Base-by-base conservation (phyloP, 371 early-diverging fungal genomes). In the Lichtheimia hyalospora region DNA sequence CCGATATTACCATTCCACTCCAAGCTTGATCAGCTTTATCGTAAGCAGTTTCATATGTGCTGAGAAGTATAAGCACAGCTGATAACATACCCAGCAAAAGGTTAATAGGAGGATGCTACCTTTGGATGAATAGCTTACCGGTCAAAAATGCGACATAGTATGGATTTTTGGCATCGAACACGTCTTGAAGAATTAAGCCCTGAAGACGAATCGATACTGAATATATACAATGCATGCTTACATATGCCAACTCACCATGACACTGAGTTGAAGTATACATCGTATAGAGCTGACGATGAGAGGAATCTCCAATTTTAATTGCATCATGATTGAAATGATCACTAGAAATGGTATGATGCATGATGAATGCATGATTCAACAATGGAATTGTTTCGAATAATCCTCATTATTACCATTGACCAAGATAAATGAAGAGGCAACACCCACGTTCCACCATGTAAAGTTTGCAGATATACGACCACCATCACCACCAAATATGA, bases 241-340 rank as follows among this genome's bases (percentile, higher is more conserved):
- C 49, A 39, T 23, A 14, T 27, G 16, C 14, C 14, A 41, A 43
- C 43, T 42, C 69, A 80, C 88, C 88, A 88, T 86, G 44, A 85
- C 61, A 0, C 82, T 78, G 52, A 88, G 68, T 67, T 88, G 88
- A 8, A 86, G 67, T 39, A 83, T 16, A 61, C 86, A 85, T 21
- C 88, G 82, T 20, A 78, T n/a, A 0, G 88, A 80, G 12, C 84
- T 81, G 7, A 88, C 69, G 14, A 88, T 64, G 20, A 91, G 68
- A 0, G 82, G 77, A 18, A 60, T 77, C 62, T 83, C 85, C 1
- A 91, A 64, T 10, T 79, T 73, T 13, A 91, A 78, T 0, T 82
- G 73, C n/a, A 91, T 60, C 27, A 62, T 62, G 5, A 74, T 24
- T 0, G 91, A 91, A 16, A 89, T 78, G 0, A 60, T 50, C 2